Conservation (phyloP, 257 asterid genomes). For the Anisodus acutangulus region DNA sequence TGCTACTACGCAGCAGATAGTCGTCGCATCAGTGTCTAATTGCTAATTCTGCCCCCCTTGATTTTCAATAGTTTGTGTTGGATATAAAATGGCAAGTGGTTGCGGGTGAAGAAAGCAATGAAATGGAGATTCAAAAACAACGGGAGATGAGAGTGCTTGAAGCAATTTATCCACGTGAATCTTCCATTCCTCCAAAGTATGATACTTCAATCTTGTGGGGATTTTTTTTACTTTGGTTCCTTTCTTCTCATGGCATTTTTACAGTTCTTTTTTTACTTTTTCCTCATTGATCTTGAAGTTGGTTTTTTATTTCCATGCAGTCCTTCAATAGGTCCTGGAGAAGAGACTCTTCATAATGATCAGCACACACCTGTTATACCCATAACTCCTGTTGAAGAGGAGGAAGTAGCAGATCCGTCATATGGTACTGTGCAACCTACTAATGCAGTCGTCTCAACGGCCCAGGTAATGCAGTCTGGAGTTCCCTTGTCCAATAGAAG, state of each 20-base stretch:
- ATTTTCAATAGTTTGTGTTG: conserved; percentile 57
- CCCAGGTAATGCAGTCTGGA: conserved; percentile 40
- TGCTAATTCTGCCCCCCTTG: not conserved
- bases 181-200: conserved; percentile 89
- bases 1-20: not conserved
- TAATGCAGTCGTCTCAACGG: conserved; percentile 35
- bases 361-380: conserved; percentile 63
- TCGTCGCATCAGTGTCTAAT: not conserved
- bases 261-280: not conserved
- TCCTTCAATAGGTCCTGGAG: conserved; percentile 48
- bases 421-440: conserved; percentile 32
- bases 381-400: conserved; percentile 87
- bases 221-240: conserved; percentile 18
- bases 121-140: conserved; percentile 58
- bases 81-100: conserved; percentile 65
- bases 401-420: conserved; percentile 56
- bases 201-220: conserved; percentile 29
- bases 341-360: conserved; percentile 45
- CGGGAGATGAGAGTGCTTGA: conserved; percentile 84
- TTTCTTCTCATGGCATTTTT: conserved; percentile 10
- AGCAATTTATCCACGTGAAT: conserved; percentile 92
- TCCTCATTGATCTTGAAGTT: not conserved
- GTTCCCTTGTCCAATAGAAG: conserved; percentile 42
- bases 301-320: conserved; percentile 45
- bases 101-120: conserved; percentile 89